phyloP scores from a whole-genome alignment of 768 basidiomycete genomes.

The Boletus patriciae region DNA sequence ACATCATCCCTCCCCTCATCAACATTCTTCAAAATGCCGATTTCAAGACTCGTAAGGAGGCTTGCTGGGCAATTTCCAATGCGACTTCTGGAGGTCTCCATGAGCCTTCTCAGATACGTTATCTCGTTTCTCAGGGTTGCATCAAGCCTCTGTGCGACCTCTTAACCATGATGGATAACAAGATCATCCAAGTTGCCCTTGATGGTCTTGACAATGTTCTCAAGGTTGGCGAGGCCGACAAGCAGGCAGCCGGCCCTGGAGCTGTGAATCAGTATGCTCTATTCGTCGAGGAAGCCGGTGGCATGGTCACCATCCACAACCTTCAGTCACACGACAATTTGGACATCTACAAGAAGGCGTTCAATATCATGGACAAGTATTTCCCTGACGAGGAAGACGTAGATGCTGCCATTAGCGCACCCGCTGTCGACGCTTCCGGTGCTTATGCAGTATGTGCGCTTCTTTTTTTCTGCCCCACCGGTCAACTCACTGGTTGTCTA shows the following conservation, averaged over 20 bases:
- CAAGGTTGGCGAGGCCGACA: slow-evolving; percentile 97
- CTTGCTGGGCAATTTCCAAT: slow-evolving; percentile 99
- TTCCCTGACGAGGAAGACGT: slow-evolving; percentile 98
- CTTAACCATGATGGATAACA: slow-evolving; percentile 98
- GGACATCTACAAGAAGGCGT: slow-evolving; percentile 99
- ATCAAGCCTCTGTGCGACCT: slow-evolving; percentile 98
- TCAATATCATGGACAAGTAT: slow-evolving; percentile 97
- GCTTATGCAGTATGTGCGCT: slow-evolving; percentile 63
- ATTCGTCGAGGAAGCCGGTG: slow-evolving; percentile 96
- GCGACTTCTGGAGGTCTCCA: slow-evolving; percentile 97
- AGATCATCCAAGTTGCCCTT: slow-evolving; percentile 97
- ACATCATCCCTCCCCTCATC: slow-evolving; percentile 96
- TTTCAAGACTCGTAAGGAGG: slow-evolving; percentile 99
- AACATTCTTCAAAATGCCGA: slow-evolving; percentile 97
- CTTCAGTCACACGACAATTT: slow-evolving; percentile 99
- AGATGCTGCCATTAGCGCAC: slow-evolving; percentile 77
- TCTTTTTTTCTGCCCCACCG: background rate
- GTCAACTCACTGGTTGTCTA: slow-evolving; percentile 29
- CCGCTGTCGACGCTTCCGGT: slow-evolving; percentile 70
- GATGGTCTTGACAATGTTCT: slow-evolving; percentile 98
- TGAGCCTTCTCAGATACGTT: slow-evolving; percentile 95
- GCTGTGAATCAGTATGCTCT: slow-evolving; percentile 90
- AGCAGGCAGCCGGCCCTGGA: slow-evolving; percentile 74
- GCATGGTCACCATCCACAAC: slow-evolving; percentile 98
- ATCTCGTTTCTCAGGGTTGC: slow-evolving; percentile 96